Percentiles rank a stretch among this genome's conserved stretches.
Conservation (phyloP, 306 rosid genomes). For the Ammopiptanthus mongolicus region DNA sequence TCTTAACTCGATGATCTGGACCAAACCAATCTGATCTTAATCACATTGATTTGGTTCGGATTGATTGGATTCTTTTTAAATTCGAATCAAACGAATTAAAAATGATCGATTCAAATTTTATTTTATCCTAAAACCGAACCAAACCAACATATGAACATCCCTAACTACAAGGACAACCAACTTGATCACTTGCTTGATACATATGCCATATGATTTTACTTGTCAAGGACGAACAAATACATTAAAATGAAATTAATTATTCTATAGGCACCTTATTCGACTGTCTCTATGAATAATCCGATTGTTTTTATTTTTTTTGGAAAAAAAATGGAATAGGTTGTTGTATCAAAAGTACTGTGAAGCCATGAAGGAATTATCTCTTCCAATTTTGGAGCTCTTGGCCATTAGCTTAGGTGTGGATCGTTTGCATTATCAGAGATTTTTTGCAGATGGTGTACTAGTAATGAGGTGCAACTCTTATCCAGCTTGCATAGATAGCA, state of each 20-base stretch:
- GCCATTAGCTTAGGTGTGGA: conserved; percentile 56
- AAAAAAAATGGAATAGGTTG: conserved; percentile 23
- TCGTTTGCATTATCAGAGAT: conserved; percentile 23
- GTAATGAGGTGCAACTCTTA: conserved; percentile 64
- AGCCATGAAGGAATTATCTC: conserved; percentile 43
- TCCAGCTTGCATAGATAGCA: conserved; percentile 45
- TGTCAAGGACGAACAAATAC: too few relatives aligned
- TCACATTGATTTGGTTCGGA: too few relatives aligned
- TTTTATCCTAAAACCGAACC: too few relatives aligned
- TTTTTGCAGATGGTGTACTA: conserved; percentile 46
- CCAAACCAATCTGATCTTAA: too few relatives aligned
- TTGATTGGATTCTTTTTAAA: too few relatives aligned
- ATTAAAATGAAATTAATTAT: background rate
- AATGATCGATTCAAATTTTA: too few relatives aligned
- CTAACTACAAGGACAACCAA: too few relatives aligned
- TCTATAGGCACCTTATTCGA: background rate
- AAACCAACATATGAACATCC: too few relatives aligned
- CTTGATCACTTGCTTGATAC: too few relatives aligned
- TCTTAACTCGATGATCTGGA: too few relatives aligned
- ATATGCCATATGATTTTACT: too few relatives aligned
- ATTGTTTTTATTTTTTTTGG: background rate
- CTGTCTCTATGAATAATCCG: background rate
- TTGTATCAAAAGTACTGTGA: conserved; percentile 56
- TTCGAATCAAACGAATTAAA: too few relatives aligned
- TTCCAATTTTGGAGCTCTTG: conserved; percentile 48